Evolutionary conservation across 2,329 filamentous ascomycete species (phyloP), one percentile per base, ranked within the genome.

Genomic region (Calonectria pseudoturangicola): DNA sequence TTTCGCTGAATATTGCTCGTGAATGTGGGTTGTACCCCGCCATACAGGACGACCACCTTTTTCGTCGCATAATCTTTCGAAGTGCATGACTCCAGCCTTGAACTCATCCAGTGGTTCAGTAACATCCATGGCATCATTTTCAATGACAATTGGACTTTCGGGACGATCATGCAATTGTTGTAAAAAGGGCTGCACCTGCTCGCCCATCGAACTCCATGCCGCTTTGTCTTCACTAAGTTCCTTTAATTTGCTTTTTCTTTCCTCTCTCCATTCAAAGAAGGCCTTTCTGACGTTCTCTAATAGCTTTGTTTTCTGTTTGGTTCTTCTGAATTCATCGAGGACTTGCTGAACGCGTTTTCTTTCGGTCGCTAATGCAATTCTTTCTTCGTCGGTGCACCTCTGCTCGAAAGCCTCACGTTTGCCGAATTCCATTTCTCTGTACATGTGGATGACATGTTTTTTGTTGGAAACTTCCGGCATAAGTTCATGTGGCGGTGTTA

Each of bases 51-150:
- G 21, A 16, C 27, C 39, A 16, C 27, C 39, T 43, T 47, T 33
- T 10, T 30, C 18, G 5, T 54, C 18, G 27, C 27, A 54, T 1
- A 0, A 6, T 30, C 45, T 10, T 18, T 63, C 12, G 8, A 63
- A 63, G 16, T 63, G 58, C 58, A 63, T 63, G 15, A 63, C 58
- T 47, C 58, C 58, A 7, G 58, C 58, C 27, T 47, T 63, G 58
- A 63, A 63, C 27, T 63, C 58, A 2, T 18, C 15, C 15, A 63
- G 41, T 21, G 58, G 58, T 27, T 63, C 39, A 2, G 18, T 16
- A 0, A 63, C 41, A 2, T 30, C 4, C 10, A n/a, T 47, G 2
- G 58, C 18, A 15, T 33, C 25, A 25, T 45, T 30, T 10, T 45
- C 27, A 2, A 15, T 3, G 3, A n/a, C 4, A 5, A 9, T 4